Base-by-base conservation (phyloP, 2,329 filamentous ascomycete genomes). In the Capronia coronata region DNA sequence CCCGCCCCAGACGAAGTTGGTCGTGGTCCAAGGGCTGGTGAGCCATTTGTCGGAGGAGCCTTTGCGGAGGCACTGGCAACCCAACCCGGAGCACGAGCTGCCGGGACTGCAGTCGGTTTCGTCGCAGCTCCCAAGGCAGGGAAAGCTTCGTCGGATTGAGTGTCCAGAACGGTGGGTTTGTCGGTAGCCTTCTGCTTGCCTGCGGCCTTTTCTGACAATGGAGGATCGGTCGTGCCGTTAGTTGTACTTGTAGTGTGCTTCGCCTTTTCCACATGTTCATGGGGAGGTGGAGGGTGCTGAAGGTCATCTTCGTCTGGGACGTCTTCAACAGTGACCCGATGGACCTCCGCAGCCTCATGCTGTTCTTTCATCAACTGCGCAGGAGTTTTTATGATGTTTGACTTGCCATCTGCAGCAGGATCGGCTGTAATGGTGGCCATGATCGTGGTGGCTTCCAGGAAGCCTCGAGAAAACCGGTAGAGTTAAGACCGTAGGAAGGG, bases 141-240 rank as follows among this genome's bases (percentile, higher is more conserved):
- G 76, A 98, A 98, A 52, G 87, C 75, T 69, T 97, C 90, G 64
- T 94, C 86, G 14, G 87, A 94, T 63, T 87, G 79, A 16, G 87
- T 90, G 68, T 97, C 87, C 54, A 96, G 72, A 45, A 75, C 65
- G 1, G 71, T 66, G 27, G 75, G 67, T 53, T 65, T 67, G 52
- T 64, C 64, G 8, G 63, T 54, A 25, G 65, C 63, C 65, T 83
- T 83, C 65, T 85, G 80, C 73, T 87, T 88, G 46, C 78, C 80
- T 38, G 79, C 78, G 53, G 80, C 76, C 68, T 85, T 87, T 44
- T 79, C 71, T 53, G 80, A 80, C 61, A 76, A 66, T 75, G 68
- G 46, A 71, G 69, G 46, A 67, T 69, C 68, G 72, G 74, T 40
- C 71, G 71, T 48, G 75, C 69, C 45, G 72, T 70, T 57, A 66